These are phyloP conservation scores for Coffea canephora DNA, from an alignment of 257 asterid genomes.

Conservation along the genomic window DNA sequence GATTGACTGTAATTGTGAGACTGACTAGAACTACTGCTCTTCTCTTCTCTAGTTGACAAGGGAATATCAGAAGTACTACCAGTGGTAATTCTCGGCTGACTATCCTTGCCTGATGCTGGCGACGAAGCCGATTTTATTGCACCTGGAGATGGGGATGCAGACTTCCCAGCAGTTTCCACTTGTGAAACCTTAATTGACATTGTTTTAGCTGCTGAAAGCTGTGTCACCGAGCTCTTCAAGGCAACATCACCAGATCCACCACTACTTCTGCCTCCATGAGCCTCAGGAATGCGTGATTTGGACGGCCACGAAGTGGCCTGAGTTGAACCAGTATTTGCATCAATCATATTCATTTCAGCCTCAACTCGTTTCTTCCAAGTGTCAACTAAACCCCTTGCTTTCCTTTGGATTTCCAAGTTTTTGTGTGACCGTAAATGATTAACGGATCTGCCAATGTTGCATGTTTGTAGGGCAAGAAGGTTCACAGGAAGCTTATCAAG, in stretches of 20 bases:
- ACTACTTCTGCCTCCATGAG: constrained; percentile 50
- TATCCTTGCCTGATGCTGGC: constrained; percentile 57
- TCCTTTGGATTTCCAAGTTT: constrained; percentile 73
- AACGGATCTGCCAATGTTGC: constrained; percentile 93
- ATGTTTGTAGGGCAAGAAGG: constrained; percentile 81
- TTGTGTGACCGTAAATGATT: constrained; percentile 82
- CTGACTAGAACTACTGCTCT: constrained; percentile 78
- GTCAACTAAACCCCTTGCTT: constrained; percentile 86
- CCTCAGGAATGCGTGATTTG: constrained; percentile 67
- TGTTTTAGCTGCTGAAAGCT: constrained; percentile 51
- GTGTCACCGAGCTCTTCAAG: constrained; percentile 53
- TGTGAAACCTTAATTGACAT: constrained; percentile 48
- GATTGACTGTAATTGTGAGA: constrained; percentile 58
- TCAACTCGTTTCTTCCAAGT: constrained; percentile 97
- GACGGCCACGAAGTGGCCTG: constrained; percentile 58
- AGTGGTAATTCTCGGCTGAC: constrained; percentile 38
- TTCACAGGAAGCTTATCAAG: constrained; percentile 88
- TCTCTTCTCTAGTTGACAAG: constrained; percentile 55
- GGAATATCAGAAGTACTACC: constrained; percentile 52
- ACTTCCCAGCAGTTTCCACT: constrained; percentile 59
- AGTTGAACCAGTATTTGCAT: constrained; percentile 57
- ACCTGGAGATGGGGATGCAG: constrained; percentile 67
- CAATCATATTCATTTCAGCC: constrained; percentile 78
- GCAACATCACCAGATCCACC: constrained; percentile 59
- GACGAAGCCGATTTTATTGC: constrained; percentile 46